Conservation (phyloP, 768 basidiomycete species). For the Zangia roseola region DNA sequence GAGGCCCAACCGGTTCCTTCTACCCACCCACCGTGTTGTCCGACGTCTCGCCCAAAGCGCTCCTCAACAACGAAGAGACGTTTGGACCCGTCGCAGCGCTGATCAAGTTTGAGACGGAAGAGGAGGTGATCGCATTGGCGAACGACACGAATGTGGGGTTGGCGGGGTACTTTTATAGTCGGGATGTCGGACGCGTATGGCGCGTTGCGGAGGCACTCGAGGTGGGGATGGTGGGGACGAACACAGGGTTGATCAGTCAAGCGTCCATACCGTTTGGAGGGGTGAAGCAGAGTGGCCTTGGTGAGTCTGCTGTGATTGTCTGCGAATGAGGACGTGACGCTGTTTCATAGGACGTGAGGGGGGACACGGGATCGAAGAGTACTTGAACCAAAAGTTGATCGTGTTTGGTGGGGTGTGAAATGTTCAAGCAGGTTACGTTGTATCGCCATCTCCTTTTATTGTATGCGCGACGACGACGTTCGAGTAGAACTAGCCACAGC, state of each 20-base stretch:
- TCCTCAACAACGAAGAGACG: slow-evolving; percentile 82
- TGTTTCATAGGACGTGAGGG: slow-evolving; percentile 69
- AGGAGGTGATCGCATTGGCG: slow-evolving; percentile 83
- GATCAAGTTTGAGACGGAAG: slow-evolving; percentile 90
- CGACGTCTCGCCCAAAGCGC: slow-evolving; percentile 71
- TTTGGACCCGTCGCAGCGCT: slow-evolving; percentile 92
- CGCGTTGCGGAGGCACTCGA: slow-evolving; percentile 93
- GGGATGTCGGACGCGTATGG: slow-evolving; percentile 88
- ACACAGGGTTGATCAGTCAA: slow-evolving; percentile 78
- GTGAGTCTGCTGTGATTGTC: slow-evolving; percentile 27
- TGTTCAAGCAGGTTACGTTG: not conserved
- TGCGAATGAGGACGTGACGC: not conserved
- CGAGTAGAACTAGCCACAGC: no score
- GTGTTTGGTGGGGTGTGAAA: slow-evolving; percentile 68
- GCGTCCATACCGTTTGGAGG: slow-evolving; percentile 88
- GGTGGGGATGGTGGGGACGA: slow-evolving; percentile 89
- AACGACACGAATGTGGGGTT: slow-evolving; percentile 84
- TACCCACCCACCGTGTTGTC: slow-evolving; percentile 86
- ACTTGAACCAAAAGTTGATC: slow-evolving; percentile 78
- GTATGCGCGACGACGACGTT: no score
- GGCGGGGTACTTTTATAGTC: slow-evolving; percentile 91
- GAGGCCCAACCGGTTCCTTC: slow-evolving; percentile 49
- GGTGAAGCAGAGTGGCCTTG: slow-evolving; percentile 83
- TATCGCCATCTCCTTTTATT: not conserved
- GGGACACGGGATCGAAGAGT: slow-evolving; percentile 87